Evolutionary conservation across 2,329 filamentous ascomycete species (phyloP).

Genomic region (Coniochaeta prunicola): DNA sequence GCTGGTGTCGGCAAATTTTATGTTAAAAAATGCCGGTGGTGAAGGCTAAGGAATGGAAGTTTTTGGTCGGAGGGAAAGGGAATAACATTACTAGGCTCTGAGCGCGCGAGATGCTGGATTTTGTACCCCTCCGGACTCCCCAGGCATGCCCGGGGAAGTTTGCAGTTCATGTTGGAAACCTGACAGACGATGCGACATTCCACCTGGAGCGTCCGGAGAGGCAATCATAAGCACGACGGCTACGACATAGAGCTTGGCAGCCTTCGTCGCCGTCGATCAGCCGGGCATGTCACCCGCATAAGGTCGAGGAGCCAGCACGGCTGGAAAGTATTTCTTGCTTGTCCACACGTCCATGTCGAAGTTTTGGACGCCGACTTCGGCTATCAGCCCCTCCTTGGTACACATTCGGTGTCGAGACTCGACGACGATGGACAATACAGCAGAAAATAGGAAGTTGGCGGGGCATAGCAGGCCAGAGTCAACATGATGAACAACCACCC

Average conservation of each 20-base stretch:
- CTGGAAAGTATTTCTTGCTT: not conserved
- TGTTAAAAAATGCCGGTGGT: not conserved
- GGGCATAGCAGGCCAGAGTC: not conserved
- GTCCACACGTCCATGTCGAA: not conserved
- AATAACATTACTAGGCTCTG: constrained; percentile 1
- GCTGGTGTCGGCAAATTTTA: not conserved
- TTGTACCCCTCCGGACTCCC: not conserved
- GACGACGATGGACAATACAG: not conserved
- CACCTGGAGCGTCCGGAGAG: not conserved
- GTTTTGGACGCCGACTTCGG: not conserved
- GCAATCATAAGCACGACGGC: not conserved
- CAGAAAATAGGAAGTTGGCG: not conserved
- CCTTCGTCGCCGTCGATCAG: not conserved
- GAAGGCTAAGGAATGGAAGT: not conserved
- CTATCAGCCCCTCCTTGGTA: not conserved
- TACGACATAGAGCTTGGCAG: not conserved
- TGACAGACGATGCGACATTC: not conserved
- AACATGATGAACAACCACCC: not conserved
- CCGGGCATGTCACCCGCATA: not conserved
- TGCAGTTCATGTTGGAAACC: not conserved
- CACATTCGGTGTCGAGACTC: not conserved
- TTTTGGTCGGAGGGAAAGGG: not conserved
- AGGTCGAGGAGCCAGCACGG: not conserved
- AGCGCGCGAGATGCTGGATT: not conserved
- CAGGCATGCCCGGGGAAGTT: not conserved